Conservation (phyloP, 768 basidiomycete species). For the Rhodotorula toruloides region DNA sequence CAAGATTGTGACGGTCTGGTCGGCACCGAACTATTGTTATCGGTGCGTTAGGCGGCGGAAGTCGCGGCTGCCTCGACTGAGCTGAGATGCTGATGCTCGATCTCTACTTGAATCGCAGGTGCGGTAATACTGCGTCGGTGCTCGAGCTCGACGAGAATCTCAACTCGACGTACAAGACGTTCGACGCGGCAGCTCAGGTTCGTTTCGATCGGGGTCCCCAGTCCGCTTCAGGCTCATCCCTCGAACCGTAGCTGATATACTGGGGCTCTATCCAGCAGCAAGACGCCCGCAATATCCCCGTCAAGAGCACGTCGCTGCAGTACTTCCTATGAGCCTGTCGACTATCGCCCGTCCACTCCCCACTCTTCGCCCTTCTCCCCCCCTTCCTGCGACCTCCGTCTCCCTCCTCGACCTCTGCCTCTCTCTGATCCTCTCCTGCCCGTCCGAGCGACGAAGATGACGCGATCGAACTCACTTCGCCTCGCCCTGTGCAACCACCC, state of each 20-base stretch:
- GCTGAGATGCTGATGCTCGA: neutral
- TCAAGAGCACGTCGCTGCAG: constrained; percentile 38
- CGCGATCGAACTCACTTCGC: too few species aligned
- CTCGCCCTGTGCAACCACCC: too few species aligned
- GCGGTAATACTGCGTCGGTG: constrained; percentile 93
- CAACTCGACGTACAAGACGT: constrained; percentile 91
- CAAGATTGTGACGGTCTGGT: constrained; percentile 95
- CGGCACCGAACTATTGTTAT: constrained; percentile 97
- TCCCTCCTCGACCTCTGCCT: neutral
- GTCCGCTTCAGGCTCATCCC: constrained; percentile 46
- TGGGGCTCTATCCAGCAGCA: constrained; percentile 15
- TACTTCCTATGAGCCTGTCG: constrained; percentile 36
- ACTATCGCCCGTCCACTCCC: too few species aligned
- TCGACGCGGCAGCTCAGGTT: constrained; percentile 82
- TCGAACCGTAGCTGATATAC: neutral
- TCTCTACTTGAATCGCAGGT: constrained; percentile 52
- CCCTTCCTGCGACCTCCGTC: neutral
- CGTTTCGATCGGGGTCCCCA: constrained; percentile 72
- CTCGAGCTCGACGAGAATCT: constrained; percentile 89
- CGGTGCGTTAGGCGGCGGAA: constrained; percentile 56
- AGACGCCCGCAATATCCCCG: constrained; percentile 40
- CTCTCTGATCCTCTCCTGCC: too few species aligned
- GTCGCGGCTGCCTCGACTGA: constrained; percentile 13
- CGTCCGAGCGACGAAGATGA: too few species aligned
- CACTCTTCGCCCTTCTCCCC: neutral